phyloP scores from a whole-genome alignment of 2,329 filamentous ascomycete species.

The Coniella vitis region DNA sequence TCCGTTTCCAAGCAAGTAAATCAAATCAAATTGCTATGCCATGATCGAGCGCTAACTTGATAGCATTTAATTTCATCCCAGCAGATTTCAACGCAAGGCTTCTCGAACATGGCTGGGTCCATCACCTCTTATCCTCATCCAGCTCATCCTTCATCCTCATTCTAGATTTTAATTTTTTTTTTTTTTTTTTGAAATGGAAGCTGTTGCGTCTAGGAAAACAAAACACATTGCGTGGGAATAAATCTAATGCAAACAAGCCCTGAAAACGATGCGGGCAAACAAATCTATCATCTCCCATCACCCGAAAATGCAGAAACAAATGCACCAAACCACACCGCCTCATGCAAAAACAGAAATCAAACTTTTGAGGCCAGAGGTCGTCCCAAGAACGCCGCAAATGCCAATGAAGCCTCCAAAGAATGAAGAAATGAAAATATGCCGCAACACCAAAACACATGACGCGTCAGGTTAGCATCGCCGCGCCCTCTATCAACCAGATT shows the following conservation, averaged over 20 bases:
- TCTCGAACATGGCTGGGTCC: too few relatives aligned
- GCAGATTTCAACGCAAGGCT: too few relatives aligned
- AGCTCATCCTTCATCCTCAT: too few relatives aligned
- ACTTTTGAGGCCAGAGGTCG: conserved; percentile 21
- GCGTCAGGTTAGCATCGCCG: too few relatives aligned
- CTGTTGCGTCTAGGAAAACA: conserved; percentile 21
- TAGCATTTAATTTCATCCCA: too few relatives aligned
- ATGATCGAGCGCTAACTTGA: too few relatives aligned
- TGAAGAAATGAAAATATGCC: conserved; percentile 11
- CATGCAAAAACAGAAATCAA: conserved; percentile 29
- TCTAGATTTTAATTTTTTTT: conserved; percentile 9
- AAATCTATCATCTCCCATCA: conserved; percentile 28
- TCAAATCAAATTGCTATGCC: too few relatives aligned
- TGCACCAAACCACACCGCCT: conserved; percentile 25
- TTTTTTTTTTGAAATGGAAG: conserved; percentile 6
- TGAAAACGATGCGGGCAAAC: conserved; percentile 4
- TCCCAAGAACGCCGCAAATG: conserved; percentile 18
- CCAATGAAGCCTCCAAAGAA: conserved; percentile 15
- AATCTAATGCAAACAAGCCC: conserved; percentile 25
- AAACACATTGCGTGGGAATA: conserved; percentile 18
- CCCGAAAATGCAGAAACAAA: conserved; percentile 28
- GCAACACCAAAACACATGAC: not conserved
- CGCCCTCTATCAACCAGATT: too few relatives aligned
- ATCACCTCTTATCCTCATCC: too few relatives aligned
- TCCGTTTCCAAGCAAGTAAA: too few relatives aligned